These are phyloP conservation scores for Aegilops sharonensis DNA, from an alignment of 176 grass and related monocot species.

Conservation along the genomic window DNA sequence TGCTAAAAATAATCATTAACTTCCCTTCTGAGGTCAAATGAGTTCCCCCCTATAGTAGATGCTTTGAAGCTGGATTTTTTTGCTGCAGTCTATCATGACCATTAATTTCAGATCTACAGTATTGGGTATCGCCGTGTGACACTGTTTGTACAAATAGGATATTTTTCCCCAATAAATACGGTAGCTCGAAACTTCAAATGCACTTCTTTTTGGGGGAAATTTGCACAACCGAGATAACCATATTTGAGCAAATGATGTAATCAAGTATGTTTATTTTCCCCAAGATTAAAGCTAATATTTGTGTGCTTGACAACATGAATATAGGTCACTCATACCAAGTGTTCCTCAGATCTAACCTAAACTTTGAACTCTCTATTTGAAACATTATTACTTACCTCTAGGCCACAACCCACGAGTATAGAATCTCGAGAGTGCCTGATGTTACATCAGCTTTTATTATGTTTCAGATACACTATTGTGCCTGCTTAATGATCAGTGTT, in stretches of 20 bases:
- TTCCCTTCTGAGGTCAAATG: not conserved
- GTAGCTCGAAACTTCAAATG: not conserved
- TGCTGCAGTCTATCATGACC: not conserved
- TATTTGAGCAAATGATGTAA: not conserved
- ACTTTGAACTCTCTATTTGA: too few species aligned
- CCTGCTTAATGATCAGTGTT: too few species aligned
- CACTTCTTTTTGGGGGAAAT: not conserved
- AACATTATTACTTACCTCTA: too few species aligned
- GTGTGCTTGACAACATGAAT: too few species aligned
- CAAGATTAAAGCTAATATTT: too few species aligned
- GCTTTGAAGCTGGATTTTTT: constrained; percentile 29
- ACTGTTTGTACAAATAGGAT: not conserved
- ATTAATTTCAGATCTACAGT: not conserved
- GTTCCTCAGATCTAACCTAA: too few species aligned
- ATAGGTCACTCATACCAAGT: too few species aligned
- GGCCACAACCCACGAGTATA: too few species aligned
- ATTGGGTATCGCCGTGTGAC: not conserved
- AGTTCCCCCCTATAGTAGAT: constrained; percentile 9
- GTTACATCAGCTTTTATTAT: too few species aligned
- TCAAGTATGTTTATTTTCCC: not conserved
- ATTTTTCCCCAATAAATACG: not conserved
- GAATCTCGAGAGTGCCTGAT: too few species aligned
- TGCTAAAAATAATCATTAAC: not conserved
- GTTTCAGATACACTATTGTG: too few species aligned
- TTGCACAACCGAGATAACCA: not conserved